Base-by-base conservation (phyloP, 2,329 filamentous ascomycete genomes). In the Phialophora expanda region DNA sequence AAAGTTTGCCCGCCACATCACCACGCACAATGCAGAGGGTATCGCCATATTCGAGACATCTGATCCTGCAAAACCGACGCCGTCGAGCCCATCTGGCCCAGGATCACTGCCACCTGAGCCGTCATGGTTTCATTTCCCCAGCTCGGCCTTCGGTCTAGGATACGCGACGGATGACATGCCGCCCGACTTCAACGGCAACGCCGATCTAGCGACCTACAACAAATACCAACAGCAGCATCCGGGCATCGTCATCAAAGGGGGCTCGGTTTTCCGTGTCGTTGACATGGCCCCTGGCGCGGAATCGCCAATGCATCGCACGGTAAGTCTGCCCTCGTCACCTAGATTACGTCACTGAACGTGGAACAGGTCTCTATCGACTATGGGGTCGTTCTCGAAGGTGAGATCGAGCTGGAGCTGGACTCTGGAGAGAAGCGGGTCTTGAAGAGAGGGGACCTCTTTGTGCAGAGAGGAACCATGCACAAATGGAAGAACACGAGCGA, bases 331-430 rank as follows among this genome's bases (percentile, higher is more conserved):
- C 1, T 17, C 7, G 17, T n/a, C 17, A 44, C 1, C 17, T n/a
- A 44, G 6, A 44, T 17, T 8, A 34, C 9, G 32, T 34, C 11
- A 34, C 53, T 55, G 3, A 55, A 11, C 14, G 2, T 7, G 1
- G 28, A 20, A 30, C 26, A 55, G 53, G 17, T 61, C 34, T 83
- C 78, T 20, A 73, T 86, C 3, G 84, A 86, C 70, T 86, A 83
- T 66, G 84, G 83, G 1, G 77, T 86, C 54, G 78, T 86, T 2
- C 69, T 86, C 6, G 84, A 86, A 67, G 85, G 85, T 1, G 77
- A 80, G 70, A 70, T 86, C 26, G 82, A 84, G 66, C 77, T 85
- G 72, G 63, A 80, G 3, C 74, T 86, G 7, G 84, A 85, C 62
- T 80, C 80, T 14, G 84, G 84, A 1, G 83, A 82, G 65, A 78